A percentile compares a stretch with the other conserved stretches of the same genome.
Conservation (phyloP, 768 basidiomycete species). For the Chiua virens region DNA sequence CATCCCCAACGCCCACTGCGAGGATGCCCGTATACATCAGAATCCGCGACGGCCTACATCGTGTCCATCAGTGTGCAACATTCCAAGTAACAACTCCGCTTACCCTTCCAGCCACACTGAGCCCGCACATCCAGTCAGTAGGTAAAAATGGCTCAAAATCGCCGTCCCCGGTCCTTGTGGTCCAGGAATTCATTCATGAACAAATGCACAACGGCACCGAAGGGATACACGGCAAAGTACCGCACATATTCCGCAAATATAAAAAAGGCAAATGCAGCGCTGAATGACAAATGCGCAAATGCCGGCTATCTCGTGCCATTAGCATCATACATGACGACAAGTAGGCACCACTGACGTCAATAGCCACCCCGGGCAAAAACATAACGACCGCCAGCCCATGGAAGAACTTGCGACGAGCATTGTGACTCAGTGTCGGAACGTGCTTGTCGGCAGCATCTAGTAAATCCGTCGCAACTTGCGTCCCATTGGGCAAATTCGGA, state of each 20-base stretch:
- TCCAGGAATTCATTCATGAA: conserved; percentile 99
- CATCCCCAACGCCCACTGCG: conserved; percentile 90
- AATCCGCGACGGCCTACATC: conserved; percentile 46
- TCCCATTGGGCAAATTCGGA: conserved; percentile 53
- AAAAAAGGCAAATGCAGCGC: conserved; percentile 91
- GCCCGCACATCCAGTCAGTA: conserved; percentile 92
- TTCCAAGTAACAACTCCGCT: conserved; percentile 29
- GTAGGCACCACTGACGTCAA: conserved; percentile 67
- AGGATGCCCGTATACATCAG: conserved; percentile 83
- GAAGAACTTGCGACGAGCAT: conserved; percentile 95
- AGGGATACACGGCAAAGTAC: conserved; percentile 97
- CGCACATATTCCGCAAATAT: conserved; percentile 96
- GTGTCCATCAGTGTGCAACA: conserved; percentile 2
- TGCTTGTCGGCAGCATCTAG: conserved; percentile 88
- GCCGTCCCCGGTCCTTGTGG: conserved; percentile 94
- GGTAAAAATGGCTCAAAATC: conserved; percentile 95
- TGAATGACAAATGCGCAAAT: conserved; percentile 94
- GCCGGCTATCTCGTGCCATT: conserved; percentile 65
- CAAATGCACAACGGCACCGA: conserved; percentile 88
- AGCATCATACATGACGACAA: conserved; percentile 10
- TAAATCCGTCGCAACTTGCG: conserved; percentile 58
- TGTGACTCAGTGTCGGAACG: conserved; percentile 85
- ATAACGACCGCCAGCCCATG: conserved; percentile 94
- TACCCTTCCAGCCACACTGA: conserved; percentile 95
- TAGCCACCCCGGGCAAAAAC: conserved; percentile 92